Conservation (phyloP, 164 flowering plant species). For the Buxus sempervirens region DNA sequence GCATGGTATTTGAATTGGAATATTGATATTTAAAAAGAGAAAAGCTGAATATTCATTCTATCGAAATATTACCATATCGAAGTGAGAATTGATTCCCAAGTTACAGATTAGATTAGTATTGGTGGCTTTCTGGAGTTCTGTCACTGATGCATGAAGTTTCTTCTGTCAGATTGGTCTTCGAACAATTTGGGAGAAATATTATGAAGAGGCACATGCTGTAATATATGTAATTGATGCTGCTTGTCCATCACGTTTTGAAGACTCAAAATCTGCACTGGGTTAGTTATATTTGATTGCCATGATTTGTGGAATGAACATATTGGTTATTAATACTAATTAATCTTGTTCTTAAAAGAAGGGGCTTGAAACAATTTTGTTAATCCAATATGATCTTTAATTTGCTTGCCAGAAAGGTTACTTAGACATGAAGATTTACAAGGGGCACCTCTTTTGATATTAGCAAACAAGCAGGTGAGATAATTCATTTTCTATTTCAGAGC, state of each 20-base stretch:
- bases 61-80: neutral
- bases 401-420: slow-evolving; percentile 71
- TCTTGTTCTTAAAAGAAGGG: neutral
- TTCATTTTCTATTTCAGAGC: neutral
- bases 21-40: neutral
- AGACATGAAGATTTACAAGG: slow-evolving; percentile 90
- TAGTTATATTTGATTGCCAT: slow-evolving; percentile 15
- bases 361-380: neutral
- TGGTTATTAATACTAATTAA: neutral
- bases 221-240: slow-evolving; percentile 91
- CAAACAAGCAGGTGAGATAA: slow-evolving; percentile 82
- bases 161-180: slow-evolving; percentile 80
- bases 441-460: slow-evolving; percentile 88
- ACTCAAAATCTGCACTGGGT: slow-evolving; percentile 96
- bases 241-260: slow-evolving; percentile 90
- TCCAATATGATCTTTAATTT: slow-evolving; percentile 12
- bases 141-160: slow-evolving; percentile 9
- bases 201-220: slow-evolving; percentile 98
- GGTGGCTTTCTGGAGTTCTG: neutral
- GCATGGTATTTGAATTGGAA: neutral
- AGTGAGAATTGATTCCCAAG: neutral
- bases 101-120: no score
- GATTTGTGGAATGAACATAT: neutral
- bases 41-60: no score
- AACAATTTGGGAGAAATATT: slow-evolving; percentile 98